These are phyloP conservation scores for Leishmania guyanensis DNA, from an alignment of 208 protist species.

Conservation along the genomic window DNA sequence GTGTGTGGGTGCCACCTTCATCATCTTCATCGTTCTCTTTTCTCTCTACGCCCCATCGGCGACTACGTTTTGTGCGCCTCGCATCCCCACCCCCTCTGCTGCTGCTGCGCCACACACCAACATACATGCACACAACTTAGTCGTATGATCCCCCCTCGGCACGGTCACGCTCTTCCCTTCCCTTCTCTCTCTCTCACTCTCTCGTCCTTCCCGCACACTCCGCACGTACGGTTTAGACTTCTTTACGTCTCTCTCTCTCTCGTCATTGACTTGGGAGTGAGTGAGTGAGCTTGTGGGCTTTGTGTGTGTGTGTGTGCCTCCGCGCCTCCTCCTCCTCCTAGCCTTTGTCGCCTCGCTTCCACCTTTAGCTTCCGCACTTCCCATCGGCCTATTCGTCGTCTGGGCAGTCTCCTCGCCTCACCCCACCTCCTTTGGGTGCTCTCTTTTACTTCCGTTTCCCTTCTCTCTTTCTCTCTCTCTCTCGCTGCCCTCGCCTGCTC, in stretches of 20 bases:
- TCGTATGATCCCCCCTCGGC: not conserved
- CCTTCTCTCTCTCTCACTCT: slow-evolving; percentile 3
- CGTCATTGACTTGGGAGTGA: not conserved
- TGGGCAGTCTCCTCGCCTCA: not conserved
- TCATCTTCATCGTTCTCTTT: not conserved
- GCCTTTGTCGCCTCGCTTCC: not conserved
- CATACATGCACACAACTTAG: not conserved
- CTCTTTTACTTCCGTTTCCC: not conserved
- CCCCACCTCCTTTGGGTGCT: not conserved
- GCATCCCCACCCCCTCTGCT: not conserved
- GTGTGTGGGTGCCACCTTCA: not conserved
- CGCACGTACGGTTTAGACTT: not conserved
- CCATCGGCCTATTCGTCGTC: no score
- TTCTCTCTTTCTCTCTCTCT: not conserved
- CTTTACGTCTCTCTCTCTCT: slow-evolving; percentile 1
- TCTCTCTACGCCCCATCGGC: not conserved
- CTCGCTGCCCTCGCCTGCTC: not conserved
- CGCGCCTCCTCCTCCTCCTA: not conserved
- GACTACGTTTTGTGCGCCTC: not conserved
- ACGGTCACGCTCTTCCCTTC: not conserved
- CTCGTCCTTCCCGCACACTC: not conserved
- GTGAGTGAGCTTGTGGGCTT: not conserved
- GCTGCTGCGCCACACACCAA: not conserved
- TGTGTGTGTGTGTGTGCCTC: not conserved
- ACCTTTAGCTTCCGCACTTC: slow-evolving; percentile 5